These are phyloP conservation scores for Cryptococcus floricola DNA, from an alignment of 1,284 basidiomycete species.

Conservation along the genomic window DNA sequence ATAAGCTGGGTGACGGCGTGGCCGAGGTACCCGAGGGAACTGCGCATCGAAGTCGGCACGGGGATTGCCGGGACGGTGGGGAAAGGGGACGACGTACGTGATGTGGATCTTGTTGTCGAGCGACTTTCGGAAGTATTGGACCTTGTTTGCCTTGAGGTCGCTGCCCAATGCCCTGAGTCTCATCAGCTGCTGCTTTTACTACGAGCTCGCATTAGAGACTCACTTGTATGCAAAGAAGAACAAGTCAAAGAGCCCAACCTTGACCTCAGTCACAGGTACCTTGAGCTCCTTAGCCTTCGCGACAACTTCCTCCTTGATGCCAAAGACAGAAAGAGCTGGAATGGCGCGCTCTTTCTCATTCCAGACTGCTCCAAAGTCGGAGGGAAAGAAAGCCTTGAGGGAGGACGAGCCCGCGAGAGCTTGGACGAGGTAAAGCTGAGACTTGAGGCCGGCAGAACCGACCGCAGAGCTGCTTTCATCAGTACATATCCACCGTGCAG, in stretches of 20 bases:
- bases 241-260: slow-evolving; percentile 8
- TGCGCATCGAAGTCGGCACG: not conserved
- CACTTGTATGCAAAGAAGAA: slow-evolving; percentile 10
- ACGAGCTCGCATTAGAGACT: not conserved
- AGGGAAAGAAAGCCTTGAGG: slow-evolving; percentile 19
- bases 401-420: slow-evolving; percentile 9
- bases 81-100: slow-evolving; percentile 10
- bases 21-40: slow-evolving; percentile 7
- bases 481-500: not conserved
- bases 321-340: slow-evolving; percentile 3
- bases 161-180: slow-evolving; percentile 2
- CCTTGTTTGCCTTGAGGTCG: slow-evolving; percentile 6
- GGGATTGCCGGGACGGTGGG: not conserved
- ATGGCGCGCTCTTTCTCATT: slow-evolving; percentile 9
- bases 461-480: slow-evolving; percentile 14
- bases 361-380: slow-evolving; percentile 21
- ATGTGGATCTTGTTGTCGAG: slow-evolving; percentile 4
- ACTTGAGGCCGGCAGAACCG: not conserved
- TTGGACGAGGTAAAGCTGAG: slow-evolving; percentile 12
- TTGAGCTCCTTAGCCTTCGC: slow-evolving; percentile 8
- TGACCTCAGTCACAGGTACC: slow-evolving; percentile 11
- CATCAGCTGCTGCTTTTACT: not conserved
- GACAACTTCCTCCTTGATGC: slow-evolving; percentile 8
- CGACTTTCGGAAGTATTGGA: slow-evolving; percentile 5
- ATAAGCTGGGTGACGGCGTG: slow-evolving; percentile 9